These are phyloP conservation scores for Mortierella sp. DNA, from an alignment of 371 early-diverging fungal genomes.

Conservation along the genomic window DNA sequence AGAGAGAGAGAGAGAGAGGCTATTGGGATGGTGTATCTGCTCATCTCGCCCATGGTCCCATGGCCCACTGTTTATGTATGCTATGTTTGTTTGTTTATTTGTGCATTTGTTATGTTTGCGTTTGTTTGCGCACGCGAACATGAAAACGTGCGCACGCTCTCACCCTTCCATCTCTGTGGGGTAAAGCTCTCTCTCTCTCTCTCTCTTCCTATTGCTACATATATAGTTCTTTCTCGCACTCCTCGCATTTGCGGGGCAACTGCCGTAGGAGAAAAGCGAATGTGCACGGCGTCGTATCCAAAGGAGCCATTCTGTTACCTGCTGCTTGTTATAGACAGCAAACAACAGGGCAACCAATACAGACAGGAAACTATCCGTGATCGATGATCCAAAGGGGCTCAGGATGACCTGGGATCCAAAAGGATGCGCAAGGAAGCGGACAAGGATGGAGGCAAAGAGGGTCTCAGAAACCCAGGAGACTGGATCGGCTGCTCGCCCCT, in stretches of 20 bases:
- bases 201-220: not conserved
- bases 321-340: not conserved
- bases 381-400: not conserved
- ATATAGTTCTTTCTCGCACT: too few relatives aligned
- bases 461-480: not conserved
- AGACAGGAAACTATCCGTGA: not conserved
- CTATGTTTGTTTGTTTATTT: not conserved
- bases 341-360: not conserved
- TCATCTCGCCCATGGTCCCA: not conserved
- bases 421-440: not conserved
- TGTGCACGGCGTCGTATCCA: too few relatives aligned
- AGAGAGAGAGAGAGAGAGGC: not conserved
- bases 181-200: not conserved
- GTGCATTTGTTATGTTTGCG: not conserved
- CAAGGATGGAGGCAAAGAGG: not conserved
- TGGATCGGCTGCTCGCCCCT: not conserved
- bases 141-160: not conserved
- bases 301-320: too few relatives aligned
- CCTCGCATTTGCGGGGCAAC: too few relatives aligned
- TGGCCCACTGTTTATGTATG: not conserved
- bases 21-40: not conserved
- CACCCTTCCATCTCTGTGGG: not conserved
- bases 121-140: not conserved
- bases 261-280: too few relatives aligned
- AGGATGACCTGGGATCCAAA: constrained; percentile 1